A percentile compares a stretch with the other conserved stretches of the same genome.
phyloP scores from a whole-genome alignment of 441 rosid species.

The Jatropha podagrica region DNA sequence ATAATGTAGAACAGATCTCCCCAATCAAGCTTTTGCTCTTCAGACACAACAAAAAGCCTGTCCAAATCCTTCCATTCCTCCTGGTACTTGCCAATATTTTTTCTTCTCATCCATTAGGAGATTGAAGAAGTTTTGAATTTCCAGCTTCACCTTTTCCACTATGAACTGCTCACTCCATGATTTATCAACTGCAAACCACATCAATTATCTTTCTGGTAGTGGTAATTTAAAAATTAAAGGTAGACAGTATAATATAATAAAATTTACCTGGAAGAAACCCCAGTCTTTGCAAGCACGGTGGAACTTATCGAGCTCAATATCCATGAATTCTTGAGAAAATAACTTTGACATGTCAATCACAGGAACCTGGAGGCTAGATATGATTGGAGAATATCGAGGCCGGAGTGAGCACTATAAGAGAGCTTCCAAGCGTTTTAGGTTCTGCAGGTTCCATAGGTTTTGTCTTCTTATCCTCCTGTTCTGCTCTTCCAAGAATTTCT shows the following conservation, averaged over 20 bases:
- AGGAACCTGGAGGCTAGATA: slow-evolving; percentile 16
- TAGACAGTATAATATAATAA: not conserved
- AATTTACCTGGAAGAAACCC: slow-evolving; percentile 40
- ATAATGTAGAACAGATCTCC: slow-evolving; percentile 26
- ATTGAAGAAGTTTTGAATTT: slow-evolving; percentile 22
- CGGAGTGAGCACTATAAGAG: too few species aligned
- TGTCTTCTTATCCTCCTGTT: not conserved
- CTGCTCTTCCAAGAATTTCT: too few species aligned
- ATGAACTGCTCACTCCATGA: slow-evolving; percentile 23
- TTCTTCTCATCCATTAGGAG: slow-evolving; percentile 32
- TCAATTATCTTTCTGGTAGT: too few species aligned
- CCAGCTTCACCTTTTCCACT: slow-evolving; percentile 22
- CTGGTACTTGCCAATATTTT: slow-evolving; percentile 25
- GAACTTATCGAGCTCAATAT: slow-evolving; percentile 22
- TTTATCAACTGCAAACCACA: slow-evolving; percentile 22
- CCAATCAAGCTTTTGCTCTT: slow-evolving; percentile 39
- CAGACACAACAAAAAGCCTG: slow-evolving; percentile 27
- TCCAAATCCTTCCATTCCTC: slow-evolving; percentile 31
- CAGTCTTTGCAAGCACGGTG: slow-evolving; percentile 32
- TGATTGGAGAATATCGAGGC: too few species aligned
- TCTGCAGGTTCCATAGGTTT: slow-evolving; percentile 6
- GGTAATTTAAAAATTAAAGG: too few species aligned
- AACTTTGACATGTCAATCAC: slow-evolving; percentile 28
- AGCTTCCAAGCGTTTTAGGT: slow-evolving; percentile 9
- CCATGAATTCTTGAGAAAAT: slow-evolving; percentile 1